Percentiles rank a stretch among this genome's conserved stretches.
These are phyloP conservation scores for Rauvolfia tetraphylla DNA, from an alignment of 257 asterid species.

Conservation along the genomic window DNA sequence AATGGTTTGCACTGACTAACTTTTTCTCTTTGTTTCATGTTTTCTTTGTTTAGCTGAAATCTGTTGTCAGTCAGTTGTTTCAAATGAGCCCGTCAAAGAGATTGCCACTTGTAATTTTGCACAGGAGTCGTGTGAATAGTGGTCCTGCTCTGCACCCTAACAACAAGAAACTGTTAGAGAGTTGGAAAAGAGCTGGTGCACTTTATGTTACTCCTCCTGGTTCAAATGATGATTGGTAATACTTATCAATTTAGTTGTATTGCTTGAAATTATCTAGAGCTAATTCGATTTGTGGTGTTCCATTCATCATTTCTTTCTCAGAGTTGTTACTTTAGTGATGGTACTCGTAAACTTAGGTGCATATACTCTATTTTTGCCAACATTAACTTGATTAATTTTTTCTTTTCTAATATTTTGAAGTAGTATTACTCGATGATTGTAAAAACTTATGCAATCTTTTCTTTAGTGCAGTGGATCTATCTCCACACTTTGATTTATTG, in stretches of 20 bases:
- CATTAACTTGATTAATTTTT: too few relatives aligned
- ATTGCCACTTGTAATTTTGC: slow-evolving; percentile 84
- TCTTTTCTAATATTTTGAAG: too few relatives aligned
- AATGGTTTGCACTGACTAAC: background rate
- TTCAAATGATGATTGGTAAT: slow-evolving; percentile 95
- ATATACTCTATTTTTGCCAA: too few relatives aligned
- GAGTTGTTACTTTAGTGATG: too few relatives aligned
- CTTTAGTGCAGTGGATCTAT: too few relatives aligned
- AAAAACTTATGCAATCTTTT: too few relatives aligned
- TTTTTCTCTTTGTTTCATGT: slow-evolving; percentile 12
- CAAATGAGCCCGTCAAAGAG: slow-evolving; percentile 60
- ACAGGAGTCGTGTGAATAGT: slow-evolving; percentile 61
- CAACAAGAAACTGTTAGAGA: slow-evolving; percentile 69
- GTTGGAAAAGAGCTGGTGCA: slow-evolving; percentile 76
- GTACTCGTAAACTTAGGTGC: too few relatives aligned
- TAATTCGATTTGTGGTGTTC: background rate
- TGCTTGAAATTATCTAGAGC: background rate
- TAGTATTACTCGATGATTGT: too few relatives aligned
- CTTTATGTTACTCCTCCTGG: slow-evolving; percentile 84
- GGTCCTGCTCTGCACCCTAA: slow-evolving; percentile 79
- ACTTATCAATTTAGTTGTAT: background rate
- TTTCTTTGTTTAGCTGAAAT: slow-evolving; percentile 45
- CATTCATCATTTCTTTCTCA: too few relatives aligned
- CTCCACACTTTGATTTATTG: too few relatives aligned
- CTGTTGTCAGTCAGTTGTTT: slow-evolving; percentile 54